Evolutionary conservation across 225 moss, liverwort and hornwort genomes (phyloP).

Genomic region (Thuidium tamariscinum): DNA sequence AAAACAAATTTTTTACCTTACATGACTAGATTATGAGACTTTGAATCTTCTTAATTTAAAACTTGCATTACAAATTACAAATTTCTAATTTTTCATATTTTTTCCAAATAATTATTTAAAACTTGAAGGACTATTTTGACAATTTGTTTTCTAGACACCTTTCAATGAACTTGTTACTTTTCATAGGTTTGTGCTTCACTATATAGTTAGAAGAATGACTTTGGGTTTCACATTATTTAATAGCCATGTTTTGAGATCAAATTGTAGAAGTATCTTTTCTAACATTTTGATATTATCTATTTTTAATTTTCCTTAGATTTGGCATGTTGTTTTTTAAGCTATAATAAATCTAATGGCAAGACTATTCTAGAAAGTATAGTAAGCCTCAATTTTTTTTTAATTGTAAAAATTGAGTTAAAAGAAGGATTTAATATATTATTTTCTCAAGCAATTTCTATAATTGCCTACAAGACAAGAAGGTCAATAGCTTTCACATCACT

Average conservation of each 20-base stretch:
- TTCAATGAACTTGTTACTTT: background rate
- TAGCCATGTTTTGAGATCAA: background rate
- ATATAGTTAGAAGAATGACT: background rate
- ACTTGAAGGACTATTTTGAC: fast-evolving
- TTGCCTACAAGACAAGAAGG: background rate
- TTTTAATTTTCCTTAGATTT: background rate
- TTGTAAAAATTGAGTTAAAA: background rate
- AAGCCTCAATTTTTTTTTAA: background rate
- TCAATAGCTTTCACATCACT: background rate
- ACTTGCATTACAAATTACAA: background rate
- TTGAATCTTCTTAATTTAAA: background rate
- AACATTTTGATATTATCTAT: background rate
- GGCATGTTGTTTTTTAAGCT: fast-evolving
- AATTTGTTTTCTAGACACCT: background rate
- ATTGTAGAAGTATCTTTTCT: too few species aligned
- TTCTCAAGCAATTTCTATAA: background rate
- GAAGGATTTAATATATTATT: too few species aligned
- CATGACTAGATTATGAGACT: background rate
- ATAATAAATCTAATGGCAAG: fast-evolving
- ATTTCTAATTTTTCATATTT: too few species aligned
- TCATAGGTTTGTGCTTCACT: fast-evolving
- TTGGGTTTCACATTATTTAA: fast-evolving
- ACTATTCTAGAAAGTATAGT: background rate
- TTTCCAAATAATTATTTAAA: too few species aligned
- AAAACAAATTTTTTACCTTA: background rate